A percentile compares a stretch with the other conserved stretches of the same genome.
Conservation (phyloP, 75 land plant species). For the Picea glauca region DNA sequence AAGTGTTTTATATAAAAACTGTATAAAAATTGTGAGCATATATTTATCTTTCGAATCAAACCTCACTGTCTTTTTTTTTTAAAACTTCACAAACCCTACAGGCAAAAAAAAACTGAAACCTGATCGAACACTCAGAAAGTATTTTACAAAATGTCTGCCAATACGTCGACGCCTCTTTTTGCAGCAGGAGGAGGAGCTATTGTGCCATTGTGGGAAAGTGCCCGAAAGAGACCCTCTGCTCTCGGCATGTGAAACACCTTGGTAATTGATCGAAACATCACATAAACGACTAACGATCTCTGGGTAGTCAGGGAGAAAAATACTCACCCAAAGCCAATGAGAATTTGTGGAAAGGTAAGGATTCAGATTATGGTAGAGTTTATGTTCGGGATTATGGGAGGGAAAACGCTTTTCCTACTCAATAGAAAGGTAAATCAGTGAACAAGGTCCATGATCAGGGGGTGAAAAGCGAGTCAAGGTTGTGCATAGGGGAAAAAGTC, state of each 20-base stretch:
- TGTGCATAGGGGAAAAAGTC: not conserved
- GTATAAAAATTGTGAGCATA: too few species aligned
- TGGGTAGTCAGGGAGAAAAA: not conserved
- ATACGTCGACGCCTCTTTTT: not conserved
- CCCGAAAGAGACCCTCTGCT: not conserved
- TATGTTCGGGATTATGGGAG: not conserved
- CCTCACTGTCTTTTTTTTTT: not conserved
- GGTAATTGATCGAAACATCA: not conserved
- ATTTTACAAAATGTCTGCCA: too few species aligned
- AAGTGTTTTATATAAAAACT: too few species aligned
- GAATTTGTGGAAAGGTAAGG: conserved; percentile 4
- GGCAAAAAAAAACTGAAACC: not conserved
- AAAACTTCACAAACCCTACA: not conserved
- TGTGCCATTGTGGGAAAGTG: not conserved
- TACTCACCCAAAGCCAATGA: not conserved
- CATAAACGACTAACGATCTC: not conserved
- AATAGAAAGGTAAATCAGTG: not conserved
- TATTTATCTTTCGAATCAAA: too few species aligned
- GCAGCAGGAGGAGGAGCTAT: not conserved
- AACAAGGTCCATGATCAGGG: not conserved
- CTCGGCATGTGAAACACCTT: too few species aligned
- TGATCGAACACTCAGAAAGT: not conserved
- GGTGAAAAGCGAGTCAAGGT: not conserved
- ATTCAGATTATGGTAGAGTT: not conserved
- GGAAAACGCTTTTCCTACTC: not conserved